Percentiles rank a stretch among this genome's conserved stretches.
Conservation (phyloP, 192 early-diverging fungal genomes). For the Nowakowskiella sp. region DNA sequence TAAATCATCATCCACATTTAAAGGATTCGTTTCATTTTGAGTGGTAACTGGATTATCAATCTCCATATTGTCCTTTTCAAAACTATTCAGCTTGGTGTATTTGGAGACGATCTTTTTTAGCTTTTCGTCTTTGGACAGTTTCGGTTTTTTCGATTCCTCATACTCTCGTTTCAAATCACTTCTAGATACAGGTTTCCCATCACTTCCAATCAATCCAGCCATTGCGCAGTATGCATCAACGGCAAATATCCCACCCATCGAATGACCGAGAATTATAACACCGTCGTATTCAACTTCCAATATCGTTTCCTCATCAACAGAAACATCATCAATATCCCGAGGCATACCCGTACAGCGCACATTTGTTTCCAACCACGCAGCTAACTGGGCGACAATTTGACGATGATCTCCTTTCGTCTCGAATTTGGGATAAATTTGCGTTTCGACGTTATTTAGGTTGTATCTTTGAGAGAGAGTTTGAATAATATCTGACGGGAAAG, state of each 20-base stretch:
- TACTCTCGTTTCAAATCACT: no score
- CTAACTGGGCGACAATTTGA: not conserved
- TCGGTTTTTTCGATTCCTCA: no score
- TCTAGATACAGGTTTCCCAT: not conserved
- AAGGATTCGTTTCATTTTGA: no score
- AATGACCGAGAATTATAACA: constrained; percentile 31
- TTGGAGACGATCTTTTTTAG: no score
- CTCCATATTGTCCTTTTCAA: no score
- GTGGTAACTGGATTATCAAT: no score
- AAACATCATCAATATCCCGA: not conserved
- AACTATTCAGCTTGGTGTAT: no score
- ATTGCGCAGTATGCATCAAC: constrained; percentile 24
- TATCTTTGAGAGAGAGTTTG: not conserved
- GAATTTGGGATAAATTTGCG: not conserved
- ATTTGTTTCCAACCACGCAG: not conserved
- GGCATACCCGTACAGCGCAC: not conserved
- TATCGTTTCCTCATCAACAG: not conserved
- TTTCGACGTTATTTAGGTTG: not conserved
- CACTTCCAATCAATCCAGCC: not conserved
- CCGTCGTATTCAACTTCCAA: not conserved
- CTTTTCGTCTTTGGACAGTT: not conserved
- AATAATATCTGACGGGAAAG: not conserved
- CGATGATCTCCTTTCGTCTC: not conserved
- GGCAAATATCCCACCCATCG: constrained; percentile 42
- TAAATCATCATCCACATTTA: no score